Base-by-base conservation (phyloP, 495 filamentous ascomycete genomes). In the Lepidopterella palustris region DNA sequence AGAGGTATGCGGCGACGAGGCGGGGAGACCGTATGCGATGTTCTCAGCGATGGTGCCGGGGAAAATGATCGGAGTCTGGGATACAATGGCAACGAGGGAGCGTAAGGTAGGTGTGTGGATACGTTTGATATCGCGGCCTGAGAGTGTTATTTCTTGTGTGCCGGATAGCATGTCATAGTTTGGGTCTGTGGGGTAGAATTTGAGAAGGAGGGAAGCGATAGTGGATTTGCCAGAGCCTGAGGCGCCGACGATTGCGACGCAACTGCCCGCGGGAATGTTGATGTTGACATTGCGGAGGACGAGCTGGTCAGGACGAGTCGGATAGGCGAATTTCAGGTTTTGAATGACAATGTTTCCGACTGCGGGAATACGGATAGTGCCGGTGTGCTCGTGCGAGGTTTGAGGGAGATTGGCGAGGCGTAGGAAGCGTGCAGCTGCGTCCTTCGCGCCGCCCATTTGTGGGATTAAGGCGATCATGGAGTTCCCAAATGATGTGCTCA, bases 151-250 rank as follows among this genome's bases (percentile, higher is more conserved):
- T 6, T 63, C 62, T 0, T 70, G 72, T 21, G 69, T 59, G 59
- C 70, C 0, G 71, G 55, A 20, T 70, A 68, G 15, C 70, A 65
- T 9, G 62, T 35, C 5, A 71, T 70, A n/a, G 67, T 62, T 18
- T 4, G 58, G 20, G 31, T 35, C 47, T 4, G 74, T 72, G 21
- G 72, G 65, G 64, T 89, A 89, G 18, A 91, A 78, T 1, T 82
- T 78, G 0, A 93, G 72, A 0, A 97, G 78, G 0, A 98, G 73
- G 0, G 85, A 84, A 0, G 85, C 82, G 42, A 97, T 80, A 0
- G 95, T 97, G 13, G 85, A 90, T 75, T 98, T 98, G 0, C 93
- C 92, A 24, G 83, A 87, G 0, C 95, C 95, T 0, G 91, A 96
- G 3, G 80, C 71, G 11, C 90, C 91, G 15, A 93, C 90, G 29